Conservation (phyloP, 2,329 filamentous ascomycete species). For the Ilyonectria mors-panacis region DNA sequence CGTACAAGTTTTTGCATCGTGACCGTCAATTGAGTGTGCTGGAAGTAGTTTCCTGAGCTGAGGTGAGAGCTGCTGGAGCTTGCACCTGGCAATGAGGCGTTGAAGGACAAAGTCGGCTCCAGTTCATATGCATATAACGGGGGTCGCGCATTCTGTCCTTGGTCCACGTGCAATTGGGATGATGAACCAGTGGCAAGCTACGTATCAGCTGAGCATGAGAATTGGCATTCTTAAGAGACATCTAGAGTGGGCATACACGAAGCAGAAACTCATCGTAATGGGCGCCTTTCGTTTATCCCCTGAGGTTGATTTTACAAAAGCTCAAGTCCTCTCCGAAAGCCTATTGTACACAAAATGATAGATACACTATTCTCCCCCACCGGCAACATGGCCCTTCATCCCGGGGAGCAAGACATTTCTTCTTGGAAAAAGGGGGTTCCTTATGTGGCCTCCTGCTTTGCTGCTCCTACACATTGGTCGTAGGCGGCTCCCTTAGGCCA, state of each 20-base stretch:
- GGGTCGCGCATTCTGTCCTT: slow-evolving; percentile 15
- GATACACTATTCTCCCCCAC: slow-evolving; percentile 19
- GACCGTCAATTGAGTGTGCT: background rate
- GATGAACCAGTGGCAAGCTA: background rate
- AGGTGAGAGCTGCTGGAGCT: slow-evolving; percentile 8
- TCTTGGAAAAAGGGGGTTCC: background rate
- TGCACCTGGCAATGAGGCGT: slow-evolving; percentile 6
- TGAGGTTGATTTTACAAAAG: slow-evolving; percentile 40
- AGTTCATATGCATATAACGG: slow-evolving; percentile 46
- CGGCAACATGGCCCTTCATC: background rate
- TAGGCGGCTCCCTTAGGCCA: slow-evolving; percentile 48
- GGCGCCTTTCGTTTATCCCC: background rate
- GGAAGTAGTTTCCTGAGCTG: background rate
- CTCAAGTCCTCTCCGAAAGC: slow-evolving; percentile 37
- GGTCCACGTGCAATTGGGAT: background rate
- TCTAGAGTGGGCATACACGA: background rate
- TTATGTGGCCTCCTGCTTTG: background rate
- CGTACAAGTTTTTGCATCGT: slow-evolving; percentile 17
- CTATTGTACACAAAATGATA: slow-evolving; percentile 46
- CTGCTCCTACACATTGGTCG: slow-evolving; percentile 32
- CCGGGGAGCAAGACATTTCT: background rate
- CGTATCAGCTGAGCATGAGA: background rate
- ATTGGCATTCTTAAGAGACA: background rate
- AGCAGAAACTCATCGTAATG: background rate
- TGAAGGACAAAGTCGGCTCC: slow-evolving; percentile 9